These are phyloP conservation scores for Simplicillium aogashimaense DNA, from an alignment of 2,329 filamentous ascomycete species.

Conservation along the genomic window DNA sequence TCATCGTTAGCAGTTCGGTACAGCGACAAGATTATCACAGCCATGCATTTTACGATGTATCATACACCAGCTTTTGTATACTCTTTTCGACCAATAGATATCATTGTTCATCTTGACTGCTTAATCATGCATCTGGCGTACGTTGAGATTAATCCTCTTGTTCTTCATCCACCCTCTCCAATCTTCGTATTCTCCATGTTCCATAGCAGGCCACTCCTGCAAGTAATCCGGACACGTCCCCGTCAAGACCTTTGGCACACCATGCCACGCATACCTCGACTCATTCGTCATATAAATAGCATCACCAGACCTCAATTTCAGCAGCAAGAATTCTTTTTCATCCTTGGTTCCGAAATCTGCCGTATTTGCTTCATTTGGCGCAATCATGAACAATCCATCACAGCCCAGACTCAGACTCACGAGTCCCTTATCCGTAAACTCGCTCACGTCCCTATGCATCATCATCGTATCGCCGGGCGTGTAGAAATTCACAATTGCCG, in stretches of 20 bases:
- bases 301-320: slow-evolving; percentile 75
- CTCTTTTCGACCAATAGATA: neutral
- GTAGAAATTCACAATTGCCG: slow-evolving; percentile 92
- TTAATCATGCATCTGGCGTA: slow-evolving; percentile 70
- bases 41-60: neutral
- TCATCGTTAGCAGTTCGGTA: neutral
- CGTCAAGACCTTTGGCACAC: slow-evolving; percentile 76
- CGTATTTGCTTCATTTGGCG: slow-evolving; percentile 39
- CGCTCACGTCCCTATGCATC: slow-evolving; percentile 88
- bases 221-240: slow-evolving; percentile 71
- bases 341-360: slow-evolving; percentile 14
- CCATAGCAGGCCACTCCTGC: slow-evolving; percentile 59
- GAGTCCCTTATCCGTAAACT: slow-evolving; percentile 67
- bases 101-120: neutral
- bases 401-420: slow-evolving; percentile 85
- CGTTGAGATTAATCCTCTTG: slow-evolving; percentile 87
- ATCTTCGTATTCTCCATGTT: slow-evolving; percentile 41
- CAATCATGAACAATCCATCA: slow-evolving; percentile 79
- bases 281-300: slow-evolving; percentile 79
- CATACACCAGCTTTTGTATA: neutral
- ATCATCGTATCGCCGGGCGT: slow-evolving; percentile 83
- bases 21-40: too few relatives aligned
- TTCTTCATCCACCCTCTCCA: slow-evolving; percentile 84
- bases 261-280: slow-evolving; percentile 88
- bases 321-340: slow-evolving; percentile 40